Percentiles rank a stretch among this genome's conserved stretches.
Conservation (phyloP, 257 asterid genomes). For the Solanum gracilifrons region DNA sequence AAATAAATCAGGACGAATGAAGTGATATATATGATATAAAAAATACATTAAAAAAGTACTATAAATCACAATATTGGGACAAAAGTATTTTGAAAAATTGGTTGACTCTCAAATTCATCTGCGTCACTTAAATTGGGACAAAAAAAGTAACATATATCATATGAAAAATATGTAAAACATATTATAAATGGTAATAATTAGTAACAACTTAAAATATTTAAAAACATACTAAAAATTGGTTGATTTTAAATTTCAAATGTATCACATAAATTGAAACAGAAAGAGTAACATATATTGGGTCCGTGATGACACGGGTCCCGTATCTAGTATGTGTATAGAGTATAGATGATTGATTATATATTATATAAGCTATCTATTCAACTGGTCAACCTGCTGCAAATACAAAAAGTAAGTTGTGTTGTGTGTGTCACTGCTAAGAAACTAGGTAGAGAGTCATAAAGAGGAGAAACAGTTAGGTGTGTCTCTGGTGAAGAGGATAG, state of each 20-base stretch:
- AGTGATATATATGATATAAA: too few relatives aligned
- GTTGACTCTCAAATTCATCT: background rate
- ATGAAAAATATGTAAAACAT: too few relatives aligned
- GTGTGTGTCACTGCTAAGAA: background rate
- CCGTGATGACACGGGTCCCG: rapidly evolving
- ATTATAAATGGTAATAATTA: background rate
- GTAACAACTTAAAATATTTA: too few relatives aligned
- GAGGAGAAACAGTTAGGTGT: background rate
- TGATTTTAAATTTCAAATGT: too few relatives aligned
- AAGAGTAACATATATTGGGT: background rate
- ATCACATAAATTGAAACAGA: too few relatives aligned
- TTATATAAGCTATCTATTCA: background rate
- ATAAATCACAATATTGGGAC: background rate
- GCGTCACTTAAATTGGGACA: background rate
- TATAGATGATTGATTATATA: too few relatives aligned
- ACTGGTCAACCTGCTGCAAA: background rate
- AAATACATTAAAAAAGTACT: too few relatives aligned
- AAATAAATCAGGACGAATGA: too few relatives aligned
- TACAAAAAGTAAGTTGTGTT: background rate
- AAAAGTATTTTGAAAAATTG: too few relatives aligned
- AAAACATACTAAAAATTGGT: too few relatives aligned
- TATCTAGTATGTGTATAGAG: background rate
- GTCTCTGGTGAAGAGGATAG: background rate
- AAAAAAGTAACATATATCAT: background rate
- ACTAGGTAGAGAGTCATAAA: background rate